Conservation (phyloP, 164 flowering plant species). For the Piper longum region DNA sequence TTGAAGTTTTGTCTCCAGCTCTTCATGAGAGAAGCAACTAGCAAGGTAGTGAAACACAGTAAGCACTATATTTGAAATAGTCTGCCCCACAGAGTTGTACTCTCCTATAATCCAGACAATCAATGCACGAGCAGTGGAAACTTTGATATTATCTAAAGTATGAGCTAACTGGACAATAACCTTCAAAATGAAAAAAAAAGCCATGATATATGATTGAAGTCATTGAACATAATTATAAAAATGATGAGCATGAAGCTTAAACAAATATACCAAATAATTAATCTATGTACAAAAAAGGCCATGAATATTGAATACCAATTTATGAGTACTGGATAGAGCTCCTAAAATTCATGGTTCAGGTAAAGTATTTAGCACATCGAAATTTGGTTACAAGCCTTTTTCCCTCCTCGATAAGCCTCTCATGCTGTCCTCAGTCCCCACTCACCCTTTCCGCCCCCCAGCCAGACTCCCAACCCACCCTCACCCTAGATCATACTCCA, state of each 20-base stretch:
- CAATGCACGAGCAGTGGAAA: too few relatives aligned
- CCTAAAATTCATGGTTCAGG: background rate
- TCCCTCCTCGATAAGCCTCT: too few relatives aligned
- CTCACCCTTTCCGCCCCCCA: too few relatives aligned
- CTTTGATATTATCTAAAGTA: slow-evolving; percentile 43
- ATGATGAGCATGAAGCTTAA: background rate
- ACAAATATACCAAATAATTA: background rate
- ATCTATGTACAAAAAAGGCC: background rate
- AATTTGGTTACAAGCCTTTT: too few relatives aligned
- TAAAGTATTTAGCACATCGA: too few relatives aligned
- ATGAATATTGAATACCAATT: background rate
- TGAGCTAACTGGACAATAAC: slow-evolving; percentile 12
- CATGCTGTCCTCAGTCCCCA: too few relatives aligned
- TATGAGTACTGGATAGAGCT: background rate
- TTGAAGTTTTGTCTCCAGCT: slow-evolving; percentile 77
- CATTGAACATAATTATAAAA: background rate
- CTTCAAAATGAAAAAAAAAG: background rate
- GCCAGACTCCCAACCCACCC: too few relatives aligned
- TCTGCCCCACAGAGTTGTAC: too few relatives aligned
- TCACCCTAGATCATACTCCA: too few relatives aligned
- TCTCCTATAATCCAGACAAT: too few relatives aligned
- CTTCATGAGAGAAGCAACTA: slow-evolving; percentile 56
- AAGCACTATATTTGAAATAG: slow-evolving; percentile 24
- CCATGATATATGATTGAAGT: slow-evolving; percentile 3
- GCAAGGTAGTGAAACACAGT: slow-evolving; percentile 66